Evolutionary conservation across 2,329 filamentous ascomycete species (phyloP), one percentile per base, ranked within the genome.

Genomic region (Penicillium nordicum): DNA sequence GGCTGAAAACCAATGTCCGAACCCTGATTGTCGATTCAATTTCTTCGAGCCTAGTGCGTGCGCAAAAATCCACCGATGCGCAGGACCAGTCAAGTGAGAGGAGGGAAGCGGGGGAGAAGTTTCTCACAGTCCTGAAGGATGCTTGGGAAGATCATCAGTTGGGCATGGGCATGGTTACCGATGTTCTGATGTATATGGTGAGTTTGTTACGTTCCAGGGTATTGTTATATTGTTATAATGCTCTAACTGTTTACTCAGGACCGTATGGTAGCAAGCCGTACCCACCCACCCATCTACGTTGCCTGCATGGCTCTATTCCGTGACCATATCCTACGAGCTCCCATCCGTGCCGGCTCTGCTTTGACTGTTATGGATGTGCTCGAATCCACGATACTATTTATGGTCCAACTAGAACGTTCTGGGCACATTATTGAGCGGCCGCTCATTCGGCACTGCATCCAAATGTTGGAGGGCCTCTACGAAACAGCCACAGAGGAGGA

Each of bases 161-260:
- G 55, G 92, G 89, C 43, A 96, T 96, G 90, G 92, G 91, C 69
- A 97, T 97, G 93, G 88, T 91, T 49, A 92, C 92, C 4, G 94
- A 97, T 72, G 91, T 97, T 32, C 81, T 97, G 50, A 97, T 97
- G 92, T 97, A 97, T 70, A 90, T 99, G 80, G 83, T 85, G 69
- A 68, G 79, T 68, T 34, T 30, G 0, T 25, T 14, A 23, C 6
- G 11, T 34, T 16, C 12, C n/a, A 4, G 1, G 3, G 8, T 41
- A 27, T 36, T n/a, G 5, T 9, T 14, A 27, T 41, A 27, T 36
- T n/a, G 5, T 9, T 14, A 27, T n/a, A 36, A 14, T 25, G 18
- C 4, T 23, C 55, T 58, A 25, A 63, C 50, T 21, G 34, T n/a
- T 47, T 41, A 43, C n/a, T 23, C 38, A 87, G 84, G 93, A 99